Evolutionary conservation across 331 rosid genomes (phyloP).

Genomic region (Malus hybrid): DNA sequence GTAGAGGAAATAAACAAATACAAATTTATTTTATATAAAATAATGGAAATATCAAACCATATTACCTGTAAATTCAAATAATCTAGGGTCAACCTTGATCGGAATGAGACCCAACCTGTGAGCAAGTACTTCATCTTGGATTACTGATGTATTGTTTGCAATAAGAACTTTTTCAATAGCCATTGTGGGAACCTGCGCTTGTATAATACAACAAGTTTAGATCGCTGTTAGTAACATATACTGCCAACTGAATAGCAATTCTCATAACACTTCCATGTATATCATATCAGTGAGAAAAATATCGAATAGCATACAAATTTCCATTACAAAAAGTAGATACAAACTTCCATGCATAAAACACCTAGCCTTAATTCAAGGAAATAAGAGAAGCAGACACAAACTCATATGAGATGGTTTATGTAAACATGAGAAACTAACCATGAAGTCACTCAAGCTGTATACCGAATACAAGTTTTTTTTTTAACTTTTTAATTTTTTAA

Average conservation of each 20-base stretch:
- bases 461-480: too few species aligned
- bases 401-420: not conserved
- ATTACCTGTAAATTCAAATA: conserved; percentile 80
- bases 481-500: too few species aligned
- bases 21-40: not conserved
- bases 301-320: too few species aligned
- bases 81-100: conserved; percentile 75
- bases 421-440: not conserved
- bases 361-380: too few species aligned
- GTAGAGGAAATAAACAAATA: conserved; percentile 4
- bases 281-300: too few species aligned
- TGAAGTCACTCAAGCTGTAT: not conserved
- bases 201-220: not conserved
- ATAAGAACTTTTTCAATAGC: conserved; percentile 89
- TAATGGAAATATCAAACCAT: conserved; percentile 4
- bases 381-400: not conserved
- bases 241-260: not conserved
- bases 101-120: conserved; percentile 98
- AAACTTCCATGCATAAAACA: not conserved
- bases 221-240: not conserved
- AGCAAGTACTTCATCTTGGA: conserved; percentile 95
- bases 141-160: conserved; percentile 73
- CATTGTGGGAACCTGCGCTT: conserved; percentile 88
- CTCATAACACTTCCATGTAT: not conserved
- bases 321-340: too few species aligned